phyloP scores from a whole-genome alignment of 140 eudicot species.

The Erigeron philadelphicus region DNA sequence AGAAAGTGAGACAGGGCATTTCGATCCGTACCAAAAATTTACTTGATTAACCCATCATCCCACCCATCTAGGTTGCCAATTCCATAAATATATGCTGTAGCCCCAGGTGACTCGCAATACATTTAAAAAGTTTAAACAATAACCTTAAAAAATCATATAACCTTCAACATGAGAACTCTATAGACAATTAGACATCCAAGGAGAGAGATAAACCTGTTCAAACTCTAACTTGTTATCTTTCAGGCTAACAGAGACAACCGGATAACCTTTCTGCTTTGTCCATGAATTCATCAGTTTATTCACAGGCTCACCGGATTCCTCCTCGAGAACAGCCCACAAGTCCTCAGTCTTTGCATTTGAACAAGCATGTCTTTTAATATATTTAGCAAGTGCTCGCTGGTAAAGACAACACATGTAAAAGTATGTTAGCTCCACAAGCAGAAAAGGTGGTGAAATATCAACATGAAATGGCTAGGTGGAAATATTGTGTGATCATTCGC shows the following conservation, averaged over 20 bases:
- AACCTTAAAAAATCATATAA: neutral
- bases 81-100: neutral
- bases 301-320: slow-evolving; percentile 88
- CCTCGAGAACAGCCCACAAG: slow-evolving; percentile 88
- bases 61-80: neutral
- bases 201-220: slow-evolving; percentile 58
- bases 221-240: slow-evolving; percentile 59
- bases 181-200: neutral
- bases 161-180: neutral
- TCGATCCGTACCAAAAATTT: neutral
- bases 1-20: neutral
- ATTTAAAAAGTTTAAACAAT: neutral
- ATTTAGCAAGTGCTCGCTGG: slow-evolving; percentile 87
- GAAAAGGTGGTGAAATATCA: neutral
- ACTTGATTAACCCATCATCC: neutral
- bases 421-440: slow-evolving; percentile 2
- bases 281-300: slow-evolving; percentile 83
- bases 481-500: neutral
- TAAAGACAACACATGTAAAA: slow-evolving; percentile 17
- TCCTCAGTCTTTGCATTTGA: slow-evolving; percentile 98
- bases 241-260: slow-evolving; percentile 74
- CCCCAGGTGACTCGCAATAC: neutral
- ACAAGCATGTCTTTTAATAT: slow-evolving; percentile 74
- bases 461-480: slow-evolving; percentile 1
- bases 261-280: slow-evolving; percentile 97